A percentile compares a stretch with the other conserved stretches of the same genome.
These are phyloP conservation scores for Sugiyamaella smithiae DNA, from an alignment of 805 yeast species.

Conservation along the genomic window DNA sequence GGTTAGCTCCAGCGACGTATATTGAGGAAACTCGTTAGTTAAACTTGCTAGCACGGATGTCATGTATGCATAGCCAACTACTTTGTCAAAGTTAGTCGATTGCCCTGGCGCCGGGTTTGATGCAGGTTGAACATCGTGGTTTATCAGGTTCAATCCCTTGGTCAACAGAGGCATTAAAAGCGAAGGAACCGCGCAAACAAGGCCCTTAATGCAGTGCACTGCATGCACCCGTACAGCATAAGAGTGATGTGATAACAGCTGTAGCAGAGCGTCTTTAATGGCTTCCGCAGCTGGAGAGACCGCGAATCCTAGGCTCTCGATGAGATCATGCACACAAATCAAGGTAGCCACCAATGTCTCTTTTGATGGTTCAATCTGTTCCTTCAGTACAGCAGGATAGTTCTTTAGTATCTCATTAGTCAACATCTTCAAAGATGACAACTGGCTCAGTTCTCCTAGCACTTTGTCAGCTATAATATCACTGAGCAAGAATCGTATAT, in stretches of 20 bases:
- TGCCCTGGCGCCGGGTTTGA: constrained; percentile 14
- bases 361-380: constrained; percentile 24
- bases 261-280: constrained; percentile 14
- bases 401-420: constrained; percentile 24
- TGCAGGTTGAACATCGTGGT: constrained; percentile 22
- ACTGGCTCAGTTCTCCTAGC: constrained; percentile 33
- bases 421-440: constrained; percentile 25
- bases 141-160: constrained; percentile 21
- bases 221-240: constrained; percentile 20
- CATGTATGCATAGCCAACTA: constrained; percentile 31
- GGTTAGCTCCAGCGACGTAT: constrained; percentile 45
- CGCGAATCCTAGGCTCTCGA: constrained; percentile 32
- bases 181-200: constrained; percentile 26
- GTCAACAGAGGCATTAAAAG: constrained; percentile 24
- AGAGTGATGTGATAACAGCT: constrained; percentile 19
- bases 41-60: constrained; percentile 30
- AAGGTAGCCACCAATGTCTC: constrained; percentile 26
- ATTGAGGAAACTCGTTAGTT: constrained; percentile 30
- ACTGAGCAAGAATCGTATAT: constrained; percentile 26
- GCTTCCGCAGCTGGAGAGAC: constrained; percentile 22
- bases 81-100: constrained; percentile 18
- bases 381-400: constrained; percentile 25
- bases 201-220: constrained; percentile 15
- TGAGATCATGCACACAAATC: constrained; percentile 23
- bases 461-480: constrained; percentile 27